Base-by-base conservation (phyloP, 768 basidiomycete species). In the Agaricus bisporus region DNA sequence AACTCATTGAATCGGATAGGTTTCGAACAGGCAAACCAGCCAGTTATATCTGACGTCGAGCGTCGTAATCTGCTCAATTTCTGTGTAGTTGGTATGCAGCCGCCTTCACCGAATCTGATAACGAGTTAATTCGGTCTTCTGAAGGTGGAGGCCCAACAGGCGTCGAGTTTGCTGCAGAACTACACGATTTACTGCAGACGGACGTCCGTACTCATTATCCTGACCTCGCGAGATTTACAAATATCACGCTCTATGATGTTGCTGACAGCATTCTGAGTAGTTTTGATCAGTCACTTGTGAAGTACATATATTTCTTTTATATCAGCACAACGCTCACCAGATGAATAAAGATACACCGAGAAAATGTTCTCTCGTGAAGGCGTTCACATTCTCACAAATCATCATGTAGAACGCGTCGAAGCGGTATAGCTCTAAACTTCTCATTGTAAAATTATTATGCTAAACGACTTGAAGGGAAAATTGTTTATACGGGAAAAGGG, bases 1-100 rank as follows among this genome's bases (percentile, higher is more conserved):
- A 28, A 17, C 25, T n/a, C 3, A 15, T 9, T 43, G 42, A n/a
- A 1, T 25, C 6, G 48, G 9, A 28, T 57, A 82, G 85, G 86
- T 64, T 91, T 95, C 55, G 91, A 94, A 63, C 87, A 91, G 61
- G 92, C 92, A 2, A 85, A 83, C 59, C 86, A 91, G 59, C 92
- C 91, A 0, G 82, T 77, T 1, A 70, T 91, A 12, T 81, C 86
- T 0, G 91, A 91, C 54, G 69, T 79, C 37, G 82, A 95, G 59
- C 80, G 88, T 46, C 73, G 83, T 51, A 83, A 85, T 56, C 69
- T 95, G 11, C 78, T 95, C 20, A 85, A 90, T 57, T 95, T 95
- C 63, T 91, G 89, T 56, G 81, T 95, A 45, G 91, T 93, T 44
- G 93, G 92, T 70, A 68, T 61, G 80, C 67, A 9, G 10, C 18